These are phyloP conservation scores for Acorus gramineus DNA, from an alignment of 106 monocot species.

Conservation along the genomic window DNA sequence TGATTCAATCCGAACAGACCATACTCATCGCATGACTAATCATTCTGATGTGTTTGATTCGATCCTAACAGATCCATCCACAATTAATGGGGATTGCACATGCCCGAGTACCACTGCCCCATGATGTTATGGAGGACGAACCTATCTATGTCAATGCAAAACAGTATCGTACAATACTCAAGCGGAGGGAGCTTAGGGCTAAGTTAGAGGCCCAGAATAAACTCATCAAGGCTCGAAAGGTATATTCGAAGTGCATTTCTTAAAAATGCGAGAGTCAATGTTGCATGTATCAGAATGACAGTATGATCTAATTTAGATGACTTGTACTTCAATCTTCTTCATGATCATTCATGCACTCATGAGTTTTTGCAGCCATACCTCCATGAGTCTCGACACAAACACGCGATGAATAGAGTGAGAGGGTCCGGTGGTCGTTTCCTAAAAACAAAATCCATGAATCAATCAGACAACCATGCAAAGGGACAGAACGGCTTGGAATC, in stretches of 20 bases:
- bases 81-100: constrained; percentile 22
- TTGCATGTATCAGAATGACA: neutral
- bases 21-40: neutral
- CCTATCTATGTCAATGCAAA: constrained; percentile 7
- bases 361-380: constrained; percentile 15
- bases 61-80: constrained; percentile 17
- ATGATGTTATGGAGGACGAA: constrained; percentile 14
- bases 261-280: neutral
- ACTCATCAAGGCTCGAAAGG: constrained; percentile 3
- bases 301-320: neutral
- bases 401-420: constrained; percentile 19
- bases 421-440: constrained; percentile 15
- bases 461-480: constrained; percentile 1
- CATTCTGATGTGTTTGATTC: neutral
- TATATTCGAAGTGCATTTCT: neutral
- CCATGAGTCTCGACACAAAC: constrained; percentile 14
- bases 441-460: constrained; percentile 10
- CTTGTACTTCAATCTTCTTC: neutral
- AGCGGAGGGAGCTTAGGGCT: neutral
- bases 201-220: constrained; percentile 3
- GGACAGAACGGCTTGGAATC: constrained; percentile 3
- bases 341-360: neutral
- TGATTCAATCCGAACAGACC: neutral
- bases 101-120: constrained; percentile 31
- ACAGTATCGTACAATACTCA: constrained; percentile 3